Evolutionary conservation across 495 filamentous ascomycete genomes (phyloP).

Genomic region (Trichocladium antarcticum): DNA sequence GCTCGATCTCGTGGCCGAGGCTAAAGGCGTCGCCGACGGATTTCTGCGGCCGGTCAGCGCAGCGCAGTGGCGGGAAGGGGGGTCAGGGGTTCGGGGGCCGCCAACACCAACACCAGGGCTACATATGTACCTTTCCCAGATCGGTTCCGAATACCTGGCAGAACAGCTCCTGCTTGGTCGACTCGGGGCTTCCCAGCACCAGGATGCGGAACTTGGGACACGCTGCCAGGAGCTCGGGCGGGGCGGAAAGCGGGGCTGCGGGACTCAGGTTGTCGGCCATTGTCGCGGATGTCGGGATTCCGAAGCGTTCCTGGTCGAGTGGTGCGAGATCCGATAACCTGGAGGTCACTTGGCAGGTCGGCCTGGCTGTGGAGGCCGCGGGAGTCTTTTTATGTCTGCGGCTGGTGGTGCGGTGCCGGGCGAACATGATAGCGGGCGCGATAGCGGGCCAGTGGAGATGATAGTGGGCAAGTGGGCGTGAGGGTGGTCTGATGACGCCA

Average conservation of each 20-base stretch:
- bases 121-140: conserved; percentile 17
- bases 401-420: too few relatives aligned
- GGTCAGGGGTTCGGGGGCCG: neutral
- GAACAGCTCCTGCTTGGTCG: conserved; percentile 24
- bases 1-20: conserved; percentile 14
- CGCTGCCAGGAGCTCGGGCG: conserved; percentile 15
- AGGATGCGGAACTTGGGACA: conserved; percentile 23
- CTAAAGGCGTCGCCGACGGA: conserved; percentile 16
- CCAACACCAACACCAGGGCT: too few relatives aligned
- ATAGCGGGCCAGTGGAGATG: too few relatives aligned
- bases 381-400: conserved; percentile 2
- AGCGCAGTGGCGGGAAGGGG: neutral
- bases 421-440: too few relatives aligned
- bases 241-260: conserved; percentile 9
- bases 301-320: too few relatives aligned
- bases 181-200: conserved; percentile 22
- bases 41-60: conserved; percentile 5
- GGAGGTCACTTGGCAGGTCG: too few relatives aligned
- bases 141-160: conserved; percentile 21
- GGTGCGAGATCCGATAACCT: too few relatives aligned
- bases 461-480: neutral
- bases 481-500: conserved; percentile 20
- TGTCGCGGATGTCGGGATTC: neutral
- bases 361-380: too few relatives aligned
- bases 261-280: neutral